Evolutionary conservation across 148 eudicot species (phyloP).

Genomic region (Arctostaphylos glauca): DNA sequence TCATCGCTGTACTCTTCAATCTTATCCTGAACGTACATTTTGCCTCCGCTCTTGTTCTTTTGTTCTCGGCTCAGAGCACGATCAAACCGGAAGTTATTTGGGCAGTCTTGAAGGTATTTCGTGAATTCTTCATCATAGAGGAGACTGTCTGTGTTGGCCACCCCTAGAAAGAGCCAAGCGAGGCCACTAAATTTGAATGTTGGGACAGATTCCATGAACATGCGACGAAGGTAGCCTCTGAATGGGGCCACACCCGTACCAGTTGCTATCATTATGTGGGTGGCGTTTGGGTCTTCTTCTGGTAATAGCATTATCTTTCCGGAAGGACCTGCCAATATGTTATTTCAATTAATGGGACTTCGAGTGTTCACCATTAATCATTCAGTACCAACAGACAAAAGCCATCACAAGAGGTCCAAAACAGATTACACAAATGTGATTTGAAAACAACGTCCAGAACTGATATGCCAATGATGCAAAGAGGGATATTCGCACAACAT

Average conservation of each 20-base stretch:
- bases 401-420: not conserved
- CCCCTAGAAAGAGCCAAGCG: slow-evolving; percentile 96
- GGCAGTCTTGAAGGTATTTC: slow-evolving; percentile 61
- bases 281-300: slow-evolving; percentile 74
- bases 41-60: slow-evolving; percentile 78
- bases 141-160: slow-evolving; percentile 85
- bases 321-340: slow-evolving; percentile 67
- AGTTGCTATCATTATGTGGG: slow-evolving; percentile 97
- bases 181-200: slow-evolving; percentile 75
- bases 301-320: slow-evolving; percentile 96
- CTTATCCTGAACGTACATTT: slow-evolving; percentile 95
- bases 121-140: slow-evolving; percentile 82
- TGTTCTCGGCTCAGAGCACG: slow-evolving; percentile 88
- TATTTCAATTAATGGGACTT: not conserved
- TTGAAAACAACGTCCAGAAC: not conserved
- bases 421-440: not conserved
- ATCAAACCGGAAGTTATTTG: slow-evolving; percentile 74
- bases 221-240: slow-evolving; percentile 90
- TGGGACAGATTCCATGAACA: slow-evolving; percentile 91
- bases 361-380: not conserved
- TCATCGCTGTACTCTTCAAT: slow-evolving; percentile 92
- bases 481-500: not conserved
- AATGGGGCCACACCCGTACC: slow-evolving; percentile 95
- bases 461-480: not conserved
- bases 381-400: not conserved